Base-by-base conservation (phyloP, 345 rosid genomes). In the Eucalyptus victrix region DNA sequence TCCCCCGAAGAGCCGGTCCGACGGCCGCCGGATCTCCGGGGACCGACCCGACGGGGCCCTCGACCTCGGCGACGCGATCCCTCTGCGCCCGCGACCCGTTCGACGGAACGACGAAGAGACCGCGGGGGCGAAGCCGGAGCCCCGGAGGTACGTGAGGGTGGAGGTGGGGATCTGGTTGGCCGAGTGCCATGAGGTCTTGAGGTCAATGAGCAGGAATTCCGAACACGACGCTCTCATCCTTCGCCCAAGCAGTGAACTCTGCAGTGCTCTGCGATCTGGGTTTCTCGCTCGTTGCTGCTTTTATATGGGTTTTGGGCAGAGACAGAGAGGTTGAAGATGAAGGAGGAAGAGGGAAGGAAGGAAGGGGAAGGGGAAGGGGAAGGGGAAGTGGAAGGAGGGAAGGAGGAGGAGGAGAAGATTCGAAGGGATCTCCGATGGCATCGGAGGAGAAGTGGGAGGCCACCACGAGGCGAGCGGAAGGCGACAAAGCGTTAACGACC, bases 171-270 rank as follows among this genome's bases (percentile, higher is more conserved):
- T 89, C 49, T 89, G 94, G 87, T 86, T 91, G 1, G 95, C 95
- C 5, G 96, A 92, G 88, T 95, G 92, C 93, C 95, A 95, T 86
- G 98, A 95, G 90, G 88, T 94, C 91, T 95, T 95, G 89, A 96
- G 91, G 91, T 97, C 98, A 91, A 96, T 94, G 50, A 97, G 92
- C 86, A 95, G 88, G 89, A 93, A 93, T 90, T 94, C 94, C 2
- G 98, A 94, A 60, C 91, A 91, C 94, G 94, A 91, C 89, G 96
- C 91, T 92, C 89, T 94, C 97, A 95, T 96, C 81, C 88, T 28
- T 76, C 11, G 21, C 76, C 28, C 47, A 26, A 86, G 28, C 16
- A 26, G 28, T 11, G 5, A 51, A 32, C 87, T 86, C 23, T n/a
- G 60, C 58, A 4, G 87, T 51, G 11, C 14, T 19, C 56, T 28